Evolutionary conservation across 257 asterid species (phyloP), one percentile per base, ranked within the genome.

Genomic region (Solanum gandarillasii): DNA sequence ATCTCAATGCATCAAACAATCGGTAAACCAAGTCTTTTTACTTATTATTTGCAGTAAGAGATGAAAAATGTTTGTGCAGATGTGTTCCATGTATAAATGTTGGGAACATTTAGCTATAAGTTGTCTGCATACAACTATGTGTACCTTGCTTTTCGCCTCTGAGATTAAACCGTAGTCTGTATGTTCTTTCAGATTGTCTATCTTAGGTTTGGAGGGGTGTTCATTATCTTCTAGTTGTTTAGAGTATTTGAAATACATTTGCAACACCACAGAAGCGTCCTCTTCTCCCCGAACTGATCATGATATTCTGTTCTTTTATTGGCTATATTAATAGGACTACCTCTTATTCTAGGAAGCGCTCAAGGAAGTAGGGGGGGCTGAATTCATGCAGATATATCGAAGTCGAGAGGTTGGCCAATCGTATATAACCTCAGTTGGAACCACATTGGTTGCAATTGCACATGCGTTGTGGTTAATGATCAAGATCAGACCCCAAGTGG

Each of bases 341-440:
- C 89, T 87, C 58, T 87, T 89, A 90, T 91, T 91, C 55, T 92
- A 95, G 98, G 94, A 90, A 88, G 93, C 88, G 39, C 67, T 48
- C 87, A 94, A 88, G 83, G 85, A 58, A 65, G 92, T 87, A 35
- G 96, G 91, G 87, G 84, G 91, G 68, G 93, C 95, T 73, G 91
- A 92, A 29, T 96, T 91, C 88, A 88, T 90, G 96, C 98, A 95
- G 94, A 94, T 97, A 88, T 97, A 95, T 85, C 88, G 98, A 88
- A 95, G 99, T 87, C 93, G 99, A 29, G 99, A 97, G 89, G 99
- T 95, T 86, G 99, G 99, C 39, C 98, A 97, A 90, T 95, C 98
- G 2, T 97, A 95, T 87, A 55, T 94, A 86, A 97, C 98, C 87
- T 97, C 99, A 68, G 91, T 95, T 55, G 98, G 94, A 89, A 97